Percentiles rank a stretch among this genome's conserved stretches.
phyloP scores from a whole-genome alignment of 495 filamentous ascomycete genomes.

The Aspergillus leporis region DNA sequence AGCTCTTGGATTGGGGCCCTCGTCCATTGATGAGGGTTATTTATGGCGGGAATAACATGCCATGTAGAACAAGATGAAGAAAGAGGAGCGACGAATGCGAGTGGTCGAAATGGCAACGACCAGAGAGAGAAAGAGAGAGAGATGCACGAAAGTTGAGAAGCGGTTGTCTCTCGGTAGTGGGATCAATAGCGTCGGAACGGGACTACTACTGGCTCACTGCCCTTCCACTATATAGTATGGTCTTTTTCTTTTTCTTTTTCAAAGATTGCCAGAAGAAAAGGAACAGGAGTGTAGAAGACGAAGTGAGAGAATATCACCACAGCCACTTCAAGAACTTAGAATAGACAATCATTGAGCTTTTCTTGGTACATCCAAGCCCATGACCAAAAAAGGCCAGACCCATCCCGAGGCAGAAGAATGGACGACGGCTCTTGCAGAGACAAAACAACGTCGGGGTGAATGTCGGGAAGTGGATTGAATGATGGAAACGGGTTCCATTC shows the following conservation, averaged over 20 bases:
- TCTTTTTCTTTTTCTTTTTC: not conserved
- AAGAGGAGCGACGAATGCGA: not conserved
- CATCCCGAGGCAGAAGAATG: conserved; percentile 18
- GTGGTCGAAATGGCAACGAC: not conserved
- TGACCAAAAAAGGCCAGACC: conserved; percentile 13
- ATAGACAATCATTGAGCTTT: not conserved
- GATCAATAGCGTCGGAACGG: not conserved
- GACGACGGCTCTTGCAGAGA: conserved; percentile 4
- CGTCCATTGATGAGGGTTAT: conserved; percentile 44
- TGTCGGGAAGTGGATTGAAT: conserved; percentile 21
- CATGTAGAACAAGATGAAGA: conserved; percentile 20
- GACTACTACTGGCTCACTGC: not conserved
- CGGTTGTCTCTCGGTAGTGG: not conserved
- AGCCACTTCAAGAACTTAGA: not conserved
- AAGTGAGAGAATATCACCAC: not conserved
- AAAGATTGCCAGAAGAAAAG: not conserved
- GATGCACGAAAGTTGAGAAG: not conserved
- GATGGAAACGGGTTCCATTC: conserved; percentile 5
- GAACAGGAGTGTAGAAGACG: not conserved
- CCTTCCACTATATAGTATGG: not conserved
- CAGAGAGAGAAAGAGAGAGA: not conserved
- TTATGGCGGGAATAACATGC: conserved; percentile 25
- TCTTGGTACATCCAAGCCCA: conserved; percentile 13
- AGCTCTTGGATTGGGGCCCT: conserved; percentile 43
- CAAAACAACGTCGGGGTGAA: conserved; percentile 20